Evolutionary conservation across 305 asterid species (phyloP).

Genomic region (Rubia balearica): DNA sequence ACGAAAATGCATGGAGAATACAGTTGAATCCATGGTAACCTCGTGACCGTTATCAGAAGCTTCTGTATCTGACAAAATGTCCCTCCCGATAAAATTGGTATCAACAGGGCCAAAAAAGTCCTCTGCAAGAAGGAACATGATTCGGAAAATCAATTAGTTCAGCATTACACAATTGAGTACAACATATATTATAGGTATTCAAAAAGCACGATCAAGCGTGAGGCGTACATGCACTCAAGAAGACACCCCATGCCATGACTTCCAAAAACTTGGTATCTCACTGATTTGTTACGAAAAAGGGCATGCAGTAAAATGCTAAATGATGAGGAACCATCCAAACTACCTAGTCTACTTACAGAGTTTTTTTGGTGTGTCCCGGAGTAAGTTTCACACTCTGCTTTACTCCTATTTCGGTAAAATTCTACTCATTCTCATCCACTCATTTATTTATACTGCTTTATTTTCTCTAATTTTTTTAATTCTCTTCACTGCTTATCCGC

Average conservation of each 20-base stretch:
- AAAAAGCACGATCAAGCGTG: not conserved
- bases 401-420: not conserved
- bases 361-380: not conserved
- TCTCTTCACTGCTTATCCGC: not conserved
- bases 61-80: constrained; percentile 71
- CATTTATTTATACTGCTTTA: not conserved
- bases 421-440: not conserved
- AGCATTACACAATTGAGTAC: not conserved
- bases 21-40: constrained; percentile 94
- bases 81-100: constrained; percentile 78
- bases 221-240: not conserved
- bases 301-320: not conserved
- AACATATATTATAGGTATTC: not conserved
- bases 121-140: constrained; percentile 40
- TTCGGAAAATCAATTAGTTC: constrained; percentile 11
- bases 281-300: not conserved
- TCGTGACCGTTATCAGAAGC: constrained; percentile 81
- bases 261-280: not conserved
- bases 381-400: not conserved
- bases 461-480: no score
- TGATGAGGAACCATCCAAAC: not conserved
- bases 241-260: not conserved
- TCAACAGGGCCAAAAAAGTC: constrained; percentile 98
- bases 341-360: not conserved
- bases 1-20: constrained; percentile 91